Evolutionary conservation across 441 rosid genomes (phyloP).

Genomic region (Adansonia gregorii): DNA sequence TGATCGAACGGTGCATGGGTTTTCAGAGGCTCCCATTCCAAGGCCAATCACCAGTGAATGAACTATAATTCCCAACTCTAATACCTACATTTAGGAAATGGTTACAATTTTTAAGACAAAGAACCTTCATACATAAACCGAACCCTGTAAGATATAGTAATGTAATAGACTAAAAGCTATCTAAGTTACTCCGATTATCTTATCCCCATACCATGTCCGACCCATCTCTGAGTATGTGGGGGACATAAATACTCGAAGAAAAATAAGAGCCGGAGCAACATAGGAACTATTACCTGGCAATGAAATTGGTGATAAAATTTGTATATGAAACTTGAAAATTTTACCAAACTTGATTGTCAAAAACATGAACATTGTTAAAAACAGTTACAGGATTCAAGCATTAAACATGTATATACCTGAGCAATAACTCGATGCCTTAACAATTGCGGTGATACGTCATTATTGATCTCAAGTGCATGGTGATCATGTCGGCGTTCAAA

Average conservation of each 20-base stretch:
- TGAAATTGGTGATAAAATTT: too few species aligned
- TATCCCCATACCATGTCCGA: too few species aligned
- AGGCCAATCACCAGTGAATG: constrained; percentile 54
- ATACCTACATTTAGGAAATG: constrained; percentile 32
- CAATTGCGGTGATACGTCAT: constrained; percentile 26
- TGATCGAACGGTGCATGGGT: constrained; percentile 45
- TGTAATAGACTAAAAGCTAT: not conserved
- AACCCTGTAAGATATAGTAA: not conserved
- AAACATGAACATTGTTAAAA: not conserved
- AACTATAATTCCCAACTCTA: constrained; percentile 46
- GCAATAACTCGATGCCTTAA: constrained; percentile 54
- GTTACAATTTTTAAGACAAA: not conserved
- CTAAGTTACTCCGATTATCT: too few species aligned
- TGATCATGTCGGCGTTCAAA: constrained; percentile 26
- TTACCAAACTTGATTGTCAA: not conserved
- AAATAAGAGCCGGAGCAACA: too few species aligned
- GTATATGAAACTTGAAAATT: not conserved
- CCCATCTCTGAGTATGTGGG: too few species aligned
- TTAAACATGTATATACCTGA: constrained; percentile 39
- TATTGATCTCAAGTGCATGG: not conserved
- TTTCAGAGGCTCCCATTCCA: constrained; percentile 47
- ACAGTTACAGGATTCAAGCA: not conserved
- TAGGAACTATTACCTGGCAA: too few species aligned
- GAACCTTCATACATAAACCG: not conserved
- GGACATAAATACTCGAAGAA: too few species aligned